A percentile compares a stretch with the other conserved stretches of the same genome.
phyloP scores from a whole-genome alignment of 768 basidiomycete genomes.

The Mycena indigotica region DNA sequence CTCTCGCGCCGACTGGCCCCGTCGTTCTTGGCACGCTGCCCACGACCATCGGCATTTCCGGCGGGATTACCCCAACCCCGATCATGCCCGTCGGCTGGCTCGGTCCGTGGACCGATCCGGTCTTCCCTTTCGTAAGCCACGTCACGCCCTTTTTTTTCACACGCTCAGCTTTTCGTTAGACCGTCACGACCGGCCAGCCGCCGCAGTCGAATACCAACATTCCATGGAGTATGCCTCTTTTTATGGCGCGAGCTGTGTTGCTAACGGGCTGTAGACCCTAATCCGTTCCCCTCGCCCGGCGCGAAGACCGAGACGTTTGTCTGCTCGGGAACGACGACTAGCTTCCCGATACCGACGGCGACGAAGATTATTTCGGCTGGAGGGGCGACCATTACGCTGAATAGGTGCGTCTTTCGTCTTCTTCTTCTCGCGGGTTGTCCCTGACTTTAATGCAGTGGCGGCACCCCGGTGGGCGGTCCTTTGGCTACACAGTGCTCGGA shows the following conservation, averaged over 20 bases:
- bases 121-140: conserved; percentile 1
- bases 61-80: conserved; percentile 3
- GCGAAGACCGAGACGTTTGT: conserved; percentile 11
- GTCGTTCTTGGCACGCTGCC: conserved; percentile 1
- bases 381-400: conserved; percentile 5
- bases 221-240: conserved; percentile 8
- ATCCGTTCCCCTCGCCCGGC: conserved; percentile 5
- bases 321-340: conserved; percentile 1
- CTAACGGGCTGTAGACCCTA: conserved; percentile 9
- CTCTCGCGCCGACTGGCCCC: neutral
- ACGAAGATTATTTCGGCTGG: conserved; percentile 4
- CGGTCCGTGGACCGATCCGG: neutral
- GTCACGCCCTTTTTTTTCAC: neutral
- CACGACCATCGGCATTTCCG: neutral
- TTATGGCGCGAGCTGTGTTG: no score
- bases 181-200: conserved; percentile 5
- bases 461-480: conserved; percentile 4
- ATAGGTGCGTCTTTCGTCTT: neutral
- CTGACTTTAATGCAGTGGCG: neutral
- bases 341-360: neutral
- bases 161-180: neutral
- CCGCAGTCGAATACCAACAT: neutral
- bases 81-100: conserved; percentile 1
- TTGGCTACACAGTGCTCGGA: neutral
- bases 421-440: neutral